These are phyloP conservation scores for Ogataea hybrid DNA, from an alignment of 1,139 yeast species.

Conservation along the genomic window DNA sequence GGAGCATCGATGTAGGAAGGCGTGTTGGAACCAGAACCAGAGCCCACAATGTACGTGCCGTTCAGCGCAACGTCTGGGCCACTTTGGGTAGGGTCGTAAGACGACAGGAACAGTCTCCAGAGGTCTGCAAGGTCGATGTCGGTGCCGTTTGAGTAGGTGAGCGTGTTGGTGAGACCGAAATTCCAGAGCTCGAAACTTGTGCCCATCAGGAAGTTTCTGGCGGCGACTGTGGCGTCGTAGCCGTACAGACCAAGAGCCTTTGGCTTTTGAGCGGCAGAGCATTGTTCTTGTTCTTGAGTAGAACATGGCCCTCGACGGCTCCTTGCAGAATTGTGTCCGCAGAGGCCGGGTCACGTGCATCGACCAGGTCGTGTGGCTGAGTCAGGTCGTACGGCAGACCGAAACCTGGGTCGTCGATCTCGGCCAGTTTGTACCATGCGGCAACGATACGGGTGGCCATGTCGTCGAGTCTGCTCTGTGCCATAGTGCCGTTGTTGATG, in stretches of 20 bases:
- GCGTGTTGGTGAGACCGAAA: constrained; percentile 6
- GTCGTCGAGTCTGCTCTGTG: constrained; percentile 12
- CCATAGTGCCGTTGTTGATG: constrained; percentile 12
- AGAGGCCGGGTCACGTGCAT: constrained; percentile 38
- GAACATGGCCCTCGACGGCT: constrained; percentile 24
- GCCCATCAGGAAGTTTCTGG: constrained; percentile 1
- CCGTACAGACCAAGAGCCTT: constrained; percentile 13
- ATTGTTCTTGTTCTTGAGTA: constrained; percentile 17
- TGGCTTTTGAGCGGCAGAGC: constrained; percentile 20
- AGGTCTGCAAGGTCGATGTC: background rate
- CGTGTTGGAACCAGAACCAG: constrained; percentile 13
- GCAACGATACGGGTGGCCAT: constrained; percentile 19
- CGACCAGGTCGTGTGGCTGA: constrained; percentile 36
- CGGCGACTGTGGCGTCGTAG: constrained; percentile 15
- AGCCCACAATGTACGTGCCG: constrained; percentile 8
- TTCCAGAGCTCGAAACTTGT: constrained; percentile 6
- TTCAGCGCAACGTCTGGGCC: constrained; percentile 12
- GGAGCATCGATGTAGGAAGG: constrained; percentile 13
- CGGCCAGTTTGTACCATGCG: constrained; percentile 11
- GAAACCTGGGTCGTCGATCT: constrained; percentile 10
- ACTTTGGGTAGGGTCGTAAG: constrained; percentile 3
- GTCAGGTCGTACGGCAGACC: constrained; percentile 23
- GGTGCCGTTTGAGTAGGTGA: constrained; percentile 11
- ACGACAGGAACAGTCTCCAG: constrained; percentile 4
- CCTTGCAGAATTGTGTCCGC: constrained; percentile 35